Evolutionary conservation across 257 asterid genomes (phyloP), one percentile per base, ranked within the genome.

Genomic region (Anisodus tanguticus): DNA sequence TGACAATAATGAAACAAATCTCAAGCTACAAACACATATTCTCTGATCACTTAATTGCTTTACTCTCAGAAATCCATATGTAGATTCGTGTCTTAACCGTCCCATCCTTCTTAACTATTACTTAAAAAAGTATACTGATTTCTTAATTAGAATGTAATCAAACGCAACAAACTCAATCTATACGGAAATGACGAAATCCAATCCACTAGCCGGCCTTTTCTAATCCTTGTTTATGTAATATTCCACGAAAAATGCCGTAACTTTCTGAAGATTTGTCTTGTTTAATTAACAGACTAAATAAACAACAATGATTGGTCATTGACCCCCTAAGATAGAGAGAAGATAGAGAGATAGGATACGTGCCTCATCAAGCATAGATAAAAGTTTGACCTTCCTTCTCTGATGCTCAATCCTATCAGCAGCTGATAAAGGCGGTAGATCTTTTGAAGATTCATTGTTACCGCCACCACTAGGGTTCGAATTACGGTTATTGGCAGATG

Each of bases 331-430:
- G 35, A 31, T 31, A 31, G 35, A 31, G 35, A 82, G 66, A 74
- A 41, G 39, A 57, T 83, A 82, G 68, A 79, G 70, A 68, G 90
- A 87, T 35, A 84, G 80, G 51, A 58, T 87, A 91, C 97, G 39
- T 92, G 88, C 99, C 98, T 97, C 99, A 86, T 97, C 98, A 87
- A 95, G 98, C 98, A 97, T 97, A 41, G 98, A 88, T 83, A 95
- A 82, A 17, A 97, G 94, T 95, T 97, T 97, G 97, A 95, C 98
- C 97, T 97, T 97, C 86, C 98, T 89, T 63, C 98, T 86, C 86
- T 95, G 98, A 88, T 97, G 98, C 79, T 97, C 99, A 16, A 97
- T 90, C 86, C 98, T 89, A 86, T 95, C 99, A 10, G 97, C 88
- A 70, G 97, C 89, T 19, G 98, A 92, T 84, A 93, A 81, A 9